Conservation (phyloP, 805 yeast species). For the Pichia membranifaciens region DNA sequence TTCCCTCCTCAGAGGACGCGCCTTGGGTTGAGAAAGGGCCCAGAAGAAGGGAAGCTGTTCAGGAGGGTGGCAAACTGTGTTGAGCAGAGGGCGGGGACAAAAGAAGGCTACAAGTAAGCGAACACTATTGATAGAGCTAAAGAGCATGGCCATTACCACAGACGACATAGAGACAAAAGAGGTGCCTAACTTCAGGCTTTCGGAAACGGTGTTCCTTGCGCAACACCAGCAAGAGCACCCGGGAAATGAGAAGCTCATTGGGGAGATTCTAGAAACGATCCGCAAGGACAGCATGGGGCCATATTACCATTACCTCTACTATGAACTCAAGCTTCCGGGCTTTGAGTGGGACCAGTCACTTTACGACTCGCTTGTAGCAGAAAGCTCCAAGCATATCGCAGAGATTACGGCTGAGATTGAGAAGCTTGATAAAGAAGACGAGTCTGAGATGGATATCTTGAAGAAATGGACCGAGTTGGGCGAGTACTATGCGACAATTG, state of each 20-base stretch:
- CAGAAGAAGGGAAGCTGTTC: too few relatives aligned
- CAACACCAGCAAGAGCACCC: constrained; percentile 19
- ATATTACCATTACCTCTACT: constrained; percentile 63
- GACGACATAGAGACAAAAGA: constrained; percentile 21
- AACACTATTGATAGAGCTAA: too few relatives aligned
- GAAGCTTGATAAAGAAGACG: constrained; percentile 60
- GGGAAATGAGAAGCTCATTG: constrained; percentile 29
- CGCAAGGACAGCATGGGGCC: constrained; percentile 68
- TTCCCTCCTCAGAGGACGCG: too few relatives aligned
- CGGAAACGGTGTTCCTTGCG: constrained; percentile 74
- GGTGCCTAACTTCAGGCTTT: constrained; percentile 76
- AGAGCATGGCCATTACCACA: too few relatives aligned
- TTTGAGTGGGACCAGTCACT: constrained; percentile 56
- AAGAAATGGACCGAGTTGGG: constrained; percentile 76
- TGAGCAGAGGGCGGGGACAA: too few relatives aligned
- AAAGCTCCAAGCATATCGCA: constrained; percentile 51
- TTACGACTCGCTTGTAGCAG: constrained; percentile 43
- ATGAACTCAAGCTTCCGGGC: constrained; percentile 35
- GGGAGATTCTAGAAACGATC: constrained; percentile 49
- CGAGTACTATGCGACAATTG: constrained; percentile 79
- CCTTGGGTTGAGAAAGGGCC: too few relatives aligned
- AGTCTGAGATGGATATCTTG: constrained; percentile 79
- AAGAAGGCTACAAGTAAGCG: too few relatives aligned
- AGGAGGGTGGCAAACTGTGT: too few relatives aligned
- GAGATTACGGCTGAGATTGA: constrained; percentile 49